A percentile compares a stretch with the other conserved stretches of the same genome.
phyloP scores from a whole-genome alignment of 345 rosid species.

The Odontarrhena argentea region DNA sequence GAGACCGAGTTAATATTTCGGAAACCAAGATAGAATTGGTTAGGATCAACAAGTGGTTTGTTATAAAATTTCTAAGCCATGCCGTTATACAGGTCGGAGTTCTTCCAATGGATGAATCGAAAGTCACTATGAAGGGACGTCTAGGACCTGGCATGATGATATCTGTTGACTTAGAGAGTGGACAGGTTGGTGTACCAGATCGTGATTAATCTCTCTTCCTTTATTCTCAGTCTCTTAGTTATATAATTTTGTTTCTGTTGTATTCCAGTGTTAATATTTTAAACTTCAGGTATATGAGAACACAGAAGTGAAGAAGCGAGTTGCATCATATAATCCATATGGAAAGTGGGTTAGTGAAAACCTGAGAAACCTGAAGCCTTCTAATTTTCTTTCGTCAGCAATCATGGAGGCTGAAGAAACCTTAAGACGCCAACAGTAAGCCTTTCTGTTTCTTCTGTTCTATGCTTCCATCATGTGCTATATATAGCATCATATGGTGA shows the following conservation, averaged over 20 bases:
- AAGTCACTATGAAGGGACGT: conserved; percentile 90
- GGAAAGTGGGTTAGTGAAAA: conserved; percentile 94
- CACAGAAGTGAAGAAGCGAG: conserved; percentile 89
- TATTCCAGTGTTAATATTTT: conserved; percentile 14
- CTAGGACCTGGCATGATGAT: conserved; percentile 99
- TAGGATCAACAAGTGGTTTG: background rate
- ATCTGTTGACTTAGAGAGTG: conserved; percentile 79
- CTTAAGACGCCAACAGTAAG: conserved; percentile 94
- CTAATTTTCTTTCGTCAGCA: conserved; percentile 66
- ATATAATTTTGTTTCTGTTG: conserved; percentile 1
- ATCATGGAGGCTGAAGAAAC: conserved; percentile 72
- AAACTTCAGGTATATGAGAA: conserved; percentile 86
- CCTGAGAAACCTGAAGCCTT: conserved; percentile 68
- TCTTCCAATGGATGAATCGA: conserved; percentile 93
- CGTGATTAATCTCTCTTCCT: conserved; percentile 20
- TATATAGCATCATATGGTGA: background rate
- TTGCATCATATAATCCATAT: conserved; percentile 78
- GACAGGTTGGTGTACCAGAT: conserved; percentile 71
- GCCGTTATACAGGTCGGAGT: conserved; percentile 80
- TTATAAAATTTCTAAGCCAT: conserved; percentile 24
- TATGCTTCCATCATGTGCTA: conserved; percentile 3
- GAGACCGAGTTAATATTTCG: conserved; percentile 14
- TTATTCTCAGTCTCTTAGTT: background rate
- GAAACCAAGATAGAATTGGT: conserved; percentile 14
- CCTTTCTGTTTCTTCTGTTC: conserved; percentile 32